Percentiles rank a stretch among this genome's conserved stretches.
Evolutionary conservation across 805 yeast genomes (phyloP).

Genomic region (Nakazawaea anatomiae): DNA sequence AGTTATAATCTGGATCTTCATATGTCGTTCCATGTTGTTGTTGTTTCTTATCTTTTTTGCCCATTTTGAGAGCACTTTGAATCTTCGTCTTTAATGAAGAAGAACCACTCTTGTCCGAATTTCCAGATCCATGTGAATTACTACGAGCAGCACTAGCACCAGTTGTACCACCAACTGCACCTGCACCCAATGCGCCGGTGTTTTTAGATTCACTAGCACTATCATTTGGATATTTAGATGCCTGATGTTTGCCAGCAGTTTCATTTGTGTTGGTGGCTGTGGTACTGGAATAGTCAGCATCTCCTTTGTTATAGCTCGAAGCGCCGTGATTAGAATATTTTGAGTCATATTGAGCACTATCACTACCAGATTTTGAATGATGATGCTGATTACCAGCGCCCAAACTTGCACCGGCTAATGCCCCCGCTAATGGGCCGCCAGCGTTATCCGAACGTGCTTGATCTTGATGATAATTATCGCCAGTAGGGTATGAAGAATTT

Average conservation of each 20-base stretch:
- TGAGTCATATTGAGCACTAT: constrained; percentile 7
- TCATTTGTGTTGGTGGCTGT: constrained; percentile 3
- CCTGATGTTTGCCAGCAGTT: constrained; percentile 5
- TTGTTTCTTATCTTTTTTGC: background rate
- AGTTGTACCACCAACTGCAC: constrained; percentile 11
- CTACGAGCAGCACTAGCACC: constrained; percentile 3
- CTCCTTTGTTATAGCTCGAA: constrained; percentile 10
- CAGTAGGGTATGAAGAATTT: background rate
- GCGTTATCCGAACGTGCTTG: background rate
- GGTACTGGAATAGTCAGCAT: background rate
- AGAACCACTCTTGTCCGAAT: constrained; percentile 2
- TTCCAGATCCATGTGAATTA: background rate
- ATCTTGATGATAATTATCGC: background rate
- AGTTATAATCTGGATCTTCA: constrained; percentile 5
- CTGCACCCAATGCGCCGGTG: constrained; percentile 9
- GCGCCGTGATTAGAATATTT: background rate
- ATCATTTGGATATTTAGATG: constrained; percentile 6
- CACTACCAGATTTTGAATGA: background rate
- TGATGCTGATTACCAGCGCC: background rate
- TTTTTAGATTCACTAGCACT: background rate
- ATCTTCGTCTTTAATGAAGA: constrained; percentile 13
- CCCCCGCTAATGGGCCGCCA: background rate
- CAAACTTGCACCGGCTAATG: background rate
- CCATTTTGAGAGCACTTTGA: constrained; percentile 1
- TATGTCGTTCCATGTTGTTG: constrained; percentile 10